A percentile compares a stretch with the other conserved stretches of the same genome.
These are phyloP conservation scores for Lasiosphaeria hispida DNA, from an alignment of 495 filamentous ascomycete species.

Conservation along the genomic window DNA sequence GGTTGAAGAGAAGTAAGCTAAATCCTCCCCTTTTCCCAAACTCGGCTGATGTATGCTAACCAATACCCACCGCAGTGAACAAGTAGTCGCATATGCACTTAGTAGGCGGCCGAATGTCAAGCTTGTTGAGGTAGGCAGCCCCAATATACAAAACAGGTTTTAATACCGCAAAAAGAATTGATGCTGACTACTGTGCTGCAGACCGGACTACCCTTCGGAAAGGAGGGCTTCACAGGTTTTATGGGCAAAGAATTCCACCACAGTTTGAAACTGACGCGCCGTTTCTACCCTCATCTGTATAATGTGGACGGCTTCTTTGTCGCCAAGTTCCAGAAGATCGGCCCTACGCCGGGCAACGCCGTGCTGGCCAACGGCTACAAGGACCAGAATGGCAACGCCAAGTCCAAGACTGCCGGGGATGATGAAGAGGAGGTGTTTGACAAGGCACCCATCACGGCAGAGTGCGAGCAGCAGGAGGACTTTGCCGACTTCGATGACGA, in stretches of 20 bases:
- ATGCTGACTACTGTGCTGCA: slow-evolving; percentile 14
- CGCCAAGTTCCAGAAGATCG: slow-evolving; percentile 92
- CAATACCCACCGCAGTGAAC: slow-evolving; percentile 84
- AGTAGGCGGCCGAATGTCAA: slow-evolving; percentile 88
- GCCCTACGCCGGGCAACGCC: slow-evolving; percentile 61
- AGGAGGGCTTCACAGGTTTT: slow-evolving; percentile 82
- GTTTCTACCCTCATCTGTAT: slow-evolving; percentile 92
- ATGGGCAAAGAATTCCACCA: slow-evolving; percentile 86
- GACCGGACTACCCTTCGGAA: slow-evolving; percentile 89
- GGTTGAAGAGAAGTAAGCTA: slow-evolving; percentile 35
- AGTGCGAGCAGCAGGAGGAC: slow-evolving; percentile 49
- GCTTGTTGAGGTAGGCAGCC: slow-evolving; percentile 63
- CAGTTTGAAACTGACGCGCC: slow-evolving; percentile 77
- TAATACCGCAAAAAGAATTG: not conserved
- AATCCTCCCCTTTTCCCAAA: slow-evolving; percentile 23
- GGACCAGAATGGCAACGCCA: slow-evolving; percentile 30
- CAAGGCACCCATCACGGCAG: slow-evolving; percentile 49
- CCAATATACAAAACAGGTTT: not conserved
- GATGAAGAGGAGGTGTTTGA: slow-evolving; percentile 41
- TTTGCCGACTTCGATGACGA: slow-evolving; percentile 89
- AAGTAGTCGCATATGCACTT: slow-evolving; percentile 89
- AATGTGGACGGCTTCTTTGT: slow-evolving; percentile 99
- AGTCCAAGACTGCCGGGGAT: slow-evolving; percentile 16
- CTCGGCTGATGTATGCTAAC: slow-evolving; percentile 61
- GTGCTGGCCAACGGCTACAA: slow-evolving; percentile 41